These are phyloP conservation scores for Cubamyces lactineus DNA, from an alignment of 768 basidiomycete species.

Conservation along the genomic window DNA sequence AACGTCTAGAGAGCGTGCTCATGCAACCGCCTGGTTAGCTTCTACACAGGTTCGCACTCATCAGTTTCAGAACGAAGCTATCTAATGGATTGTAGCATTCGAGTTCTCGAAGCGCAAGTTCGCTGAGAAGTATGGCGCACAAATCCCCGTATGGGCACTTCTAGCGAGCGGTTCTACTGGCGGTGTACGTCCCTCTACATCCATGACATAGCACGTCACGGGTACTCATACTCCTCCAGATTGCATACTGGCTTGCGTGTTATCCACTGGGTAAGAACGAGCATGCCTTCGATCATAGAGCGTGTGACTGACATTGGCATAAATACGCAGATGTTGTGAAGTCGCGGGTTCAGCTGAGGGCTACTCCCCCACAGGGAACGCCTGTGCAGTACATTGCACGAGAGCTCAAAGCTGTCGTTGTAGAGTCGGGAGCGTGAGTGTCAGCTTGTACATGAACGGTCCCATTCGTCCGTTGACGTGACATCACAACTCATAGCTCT, in stretches of 20 bases:
- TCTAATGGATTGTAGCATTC: conserved; percentile 54
- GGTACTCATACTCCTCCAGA: conserved; percentile 39
- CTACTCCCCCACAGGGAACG: conserved; percentile 71
- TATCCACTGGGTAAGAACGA: conserved; percentile 73
- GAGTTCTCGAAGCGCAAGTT: conserved; percentile 89
- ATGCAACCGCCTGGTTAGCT: conserved; percentile 44
- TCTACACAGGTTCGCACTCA: conserved; percentile 58
- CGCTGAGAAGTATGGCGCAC: conserved; percentile 57
- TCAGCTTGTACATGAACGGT: background rate
- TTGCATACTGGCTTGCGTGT: conserved; percentile 92
- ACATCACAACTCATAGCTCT: conserved; percentile 39
- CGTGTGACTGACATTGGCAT: background rate
- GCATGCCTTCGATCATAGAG: background rate
- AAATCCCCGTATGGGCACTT: conserved; percentile 84
- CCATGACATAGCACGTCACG: too few relatives aligned
- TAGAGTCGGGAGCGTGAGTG: conserved; percentile 75
- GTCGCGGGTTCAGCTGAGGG: conserved; percentile 82
- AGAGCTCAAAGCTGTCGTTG: conserved; percentile 68
- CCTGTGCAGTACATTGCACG: conserved; percentile 75
- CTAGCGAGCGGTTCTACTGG: conserved; percentile 83
- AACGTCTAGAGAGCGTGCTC: background rate
- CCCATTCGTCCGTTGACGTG: background rate
- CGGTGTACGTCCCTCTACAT: conserved; percentile 54
- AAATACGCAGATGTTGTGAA: conserved; percentile 77
- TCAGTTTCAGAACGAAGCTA: background rate